Percentiles rank a stretch among this genome's conserved stretches.
Conservation (phyloP, 768 basidiomycete genomes). For the Kondoa malvinella region DNA sequence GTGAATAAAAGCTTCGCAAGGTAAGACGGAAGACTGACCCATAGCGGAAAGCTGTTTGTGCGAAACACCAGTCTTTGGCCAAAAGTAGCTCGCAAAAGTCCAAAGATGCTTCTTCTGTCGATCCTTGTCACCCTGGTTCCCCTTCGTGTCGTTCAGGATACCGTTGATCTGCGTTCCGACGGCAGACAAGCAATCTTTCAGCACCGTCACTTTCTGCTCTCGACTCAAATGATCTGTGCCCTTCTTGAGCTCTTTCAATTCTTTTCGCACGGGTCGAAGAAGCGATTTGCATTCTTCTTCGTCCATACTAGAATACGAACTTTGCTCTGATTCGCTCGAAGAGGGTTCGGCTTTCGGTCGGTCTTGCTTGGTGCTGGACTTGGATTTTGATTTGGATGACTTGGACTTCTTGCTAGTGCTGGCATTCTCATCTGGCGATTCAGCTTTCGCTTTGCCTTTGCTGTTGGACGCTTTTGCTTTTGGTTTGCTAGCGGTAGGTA, state of each 20-base stretch:
- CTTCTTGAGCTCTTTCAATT: conserved; percentile 86
- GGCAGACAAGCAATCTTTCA: conserved; percentile 85
- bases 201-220: conserved; percentile 85
- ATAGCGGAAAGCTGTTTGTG: background rate
- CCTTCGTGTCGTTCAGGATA: conserved; percentile 34
- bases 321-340: conserved; percentile 66
- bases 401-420: conserved; percentile 1
- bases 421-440: background rate
- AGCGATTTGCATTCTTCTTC: conserved; percentile 56
- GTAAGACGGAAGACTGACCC: too few species aligned
- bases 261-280: conserved; percentile 87
- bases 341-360: conserved; percentile 71
- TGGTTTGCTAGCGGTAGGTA: background rate
- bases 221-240: conserved; percentile 83
- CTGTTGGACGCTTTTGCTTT: background rate
- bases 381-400: background rate
- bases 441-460: background rate
- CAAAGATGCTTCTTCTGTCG: conserved; percentile 25
- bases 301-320: conserved; percentile 22
- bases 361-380: conserved; percentile 9
- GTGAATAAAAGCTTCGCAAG: too few species aligned
- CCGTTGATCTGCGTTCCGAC: conserved; percentile 82
- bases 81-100: conserved; percentile 15
- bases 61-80: background rate
- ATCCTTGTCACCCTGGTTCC: conserved; percentile 6